These are phyloP conservation scores for Pseudogymnoascus pannorum DNA, from an alignment of 2,329 filamentous ascomycete genomes.

Conservation along the genomic window DNA sequence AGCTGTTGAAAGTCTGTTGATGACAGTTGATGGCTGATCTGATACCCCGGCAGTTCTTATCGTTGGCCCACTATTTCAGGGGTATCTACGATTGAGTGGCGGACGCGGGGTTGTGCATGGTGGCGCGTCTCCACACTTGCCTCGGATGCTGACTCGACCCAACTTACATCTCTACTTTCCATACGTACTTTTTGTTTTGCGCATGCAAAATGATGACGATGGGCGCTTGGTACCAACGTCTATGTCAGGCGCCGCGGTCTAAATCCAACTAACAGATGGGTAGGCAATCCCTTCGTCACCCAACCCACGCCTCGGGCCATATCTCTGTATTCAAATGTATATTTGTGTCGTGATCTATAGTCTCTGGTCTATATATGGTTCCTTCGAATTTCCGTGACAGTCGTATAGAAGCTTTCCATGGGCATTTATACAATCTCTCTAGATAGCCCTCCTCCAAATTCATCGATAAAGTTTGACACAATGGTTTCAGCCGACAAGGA, in stretches of 20 bases:
- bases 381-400: not conserved
- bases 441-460: not conserved
- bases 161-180: not conserved
- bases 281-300: not conserved
- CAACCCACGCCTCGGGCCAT: conserved; percentile 1
- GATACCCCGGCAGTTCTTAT: not conserved
- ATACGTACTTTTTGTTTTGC: not conserved
- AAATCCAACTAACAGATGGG: not conserved
- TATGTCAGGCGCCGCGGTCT: conserved; percentile 4
- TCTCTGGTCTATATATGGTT: not conserved
- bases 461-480: not conserved
- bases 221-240: not conserved
- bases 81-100: not conserved
- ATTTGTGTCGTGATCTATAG: not conserved
- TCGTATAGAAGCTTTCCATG: not conserved
- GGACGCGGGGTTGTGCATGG: not conserved
- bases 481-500: not conserved
- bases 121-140: not conserved
- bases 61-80: not conserved
- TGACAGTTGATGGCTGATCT: not conserved
- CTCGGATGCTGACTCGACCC: not conserved
- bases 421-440: not conserved
- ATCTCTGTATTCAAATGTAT: not conserved
- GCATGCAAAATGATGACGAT: not conserved
- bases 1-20: not conserved